Percentiles rank a stretch among this genome's conserved stretches.
phyloP scores from a whole-genome alignment of 208 protist species.

The Trypanosomatidae sp. region DNA sequence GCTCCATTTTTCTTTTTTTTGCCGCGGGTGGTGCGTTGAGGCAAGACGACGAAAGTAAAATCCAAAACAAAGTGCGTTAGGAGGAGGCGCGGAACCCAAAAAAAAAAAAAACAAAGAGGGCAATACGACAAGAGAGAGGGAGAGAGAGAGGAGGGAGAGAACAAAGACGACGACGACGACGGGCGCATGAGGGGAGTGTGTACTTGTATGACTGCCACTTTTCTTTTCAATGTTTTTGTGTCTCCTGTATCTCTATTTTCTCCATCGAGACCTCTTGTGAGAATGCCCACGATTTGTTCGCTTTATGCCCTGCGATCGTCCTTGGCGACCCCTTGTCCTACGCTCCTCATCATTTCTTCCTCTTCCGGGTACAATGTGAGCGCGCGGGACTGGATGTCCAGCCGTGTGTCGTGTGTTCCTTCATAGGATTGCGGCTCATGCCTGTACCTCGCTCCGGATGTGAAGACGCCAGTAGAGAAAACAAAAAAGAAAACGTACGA shows the following conservation, averaged over 20 bases:
- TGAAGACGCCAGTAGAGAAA: not conserved
- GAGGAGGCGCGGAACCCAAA: not conserved
- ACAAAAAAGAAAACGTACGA: not conserved
- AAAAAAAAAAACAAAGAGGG: not conserved
- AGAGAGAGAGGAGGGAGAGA: not conserved
- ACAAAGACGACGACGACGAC: not conserved
- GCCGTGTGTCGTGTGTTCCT: not conserved
- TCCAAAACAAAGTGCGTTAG: not conserved
- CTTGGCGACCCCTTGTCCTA: not conserved
- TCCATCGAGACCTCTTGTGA: not conserved
- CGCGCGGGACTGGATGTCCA: not conserved
- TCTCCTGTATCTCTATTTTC: not conserved
- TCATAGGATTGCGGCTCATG: not conserved
- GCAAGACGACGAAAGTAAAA: not conserved
- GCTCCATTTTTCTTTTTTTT: not conserved
- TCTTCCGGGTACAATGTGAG: not conserved
- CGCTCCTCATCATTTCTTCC: not conserved
- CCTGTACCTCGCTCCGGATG: not conserved
- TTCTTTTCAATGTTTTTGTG: not conserved
- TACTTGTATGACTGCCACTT: not conserved
- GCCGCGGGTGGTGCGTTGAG: not conserved
- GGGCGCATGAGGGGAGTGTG: not conserved
- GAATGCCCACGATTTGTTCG: not conserved
- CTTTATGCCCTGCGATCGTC: not conserved
- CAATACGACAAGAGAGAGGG: not conserved